phyloP scores from a whole-genome alignment of 2,329 filamentous ascomycete genomes.

The Pseudopithomyces chartarum region DNA sequence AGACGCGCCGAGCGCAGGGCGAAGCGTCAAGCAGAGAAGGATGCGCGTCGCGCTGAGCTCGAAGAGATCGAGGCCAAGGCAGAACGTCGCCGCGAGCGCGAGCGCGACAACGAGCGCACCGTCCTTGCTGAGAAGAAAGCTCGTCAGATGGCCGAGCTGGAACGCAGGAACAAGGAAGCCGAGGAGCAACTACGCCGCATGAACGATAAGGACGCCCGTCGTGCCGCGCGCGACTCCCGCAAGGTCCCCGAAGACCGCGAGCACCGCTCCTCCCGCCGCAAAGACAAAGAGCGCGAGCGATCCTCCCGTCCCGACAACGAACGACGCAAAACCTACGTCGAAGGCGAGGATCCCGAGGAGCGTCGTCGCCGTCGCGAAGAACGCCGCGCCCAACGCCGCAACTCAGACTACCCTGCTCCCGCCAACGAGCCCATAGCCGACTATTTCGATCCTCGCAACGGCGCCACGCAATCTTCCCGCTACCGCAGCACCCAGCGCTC shows the following conservation, averaged over 20 bases:
- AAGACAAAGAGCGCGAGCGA: conserved; percentile 37
- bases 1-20: conserved; percentile 42
- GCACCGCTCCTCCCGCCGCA: conserved; percentile 41
- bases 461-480: conserved; percentile 20
- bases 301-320: conserved; percentile 37
- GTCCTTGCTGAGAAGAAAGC: conserved; percentile 44
- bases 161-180: conserved; percentile 43
- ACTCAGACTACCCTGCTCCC: conserved; percentile 39
- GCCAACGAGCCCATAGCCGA: conserved; percentile 47
- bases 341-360: conserved; percentile 41
- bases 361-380: conserved; percentile 50
- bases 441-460: conserved; percentile 53
- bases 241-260: conserved; percentile 40
- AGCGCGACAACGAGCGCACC: conserved; percentile 40
- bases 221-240: conserved; percentile 39
- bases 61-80: conserved; percentile 44
- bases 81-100: conserved; percentile 44
- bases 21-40: conserved; percentile 43
- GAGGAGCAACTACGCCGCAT: conserved; percentile 45
- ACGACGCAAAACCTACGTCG: conserved; percentile 42
- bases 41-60: conserved; percentile 34
- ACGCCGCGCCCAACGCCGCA: conserved; percentile 46
- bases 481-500: conserved; percentile 34
- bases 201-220: conserved; percentile 46
- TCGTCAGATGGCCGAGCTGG: conserved; percentile 44